Evolutionary conservation across 495 filamentous ascomycete genomes (phyloP).

Genomic region (Sporormia fimetaria): DNA sequence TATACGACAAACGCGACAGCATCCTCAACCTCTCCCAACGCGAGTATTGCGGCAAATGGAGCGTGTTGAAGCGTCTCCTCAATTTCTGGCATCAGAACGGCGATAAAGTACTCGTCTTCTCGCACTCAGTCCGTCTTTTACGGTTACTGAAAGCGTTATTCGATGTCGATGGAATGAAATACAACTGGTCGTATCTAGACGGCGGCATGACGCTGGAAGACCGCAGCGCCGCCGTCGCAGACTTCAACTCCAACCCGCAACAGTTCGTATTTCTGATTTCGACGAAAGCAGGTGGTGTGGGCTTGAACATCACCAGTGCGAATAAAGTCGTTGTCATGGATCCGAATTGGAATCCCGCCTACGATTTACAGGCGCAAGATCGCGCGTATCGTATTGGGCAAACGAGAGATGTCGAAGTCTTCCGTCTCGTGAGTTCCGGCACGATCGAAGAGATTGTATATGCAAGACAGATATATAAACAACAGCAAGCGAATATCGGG

Average conservation of each 20-base stretch:
- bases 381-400: conserved; percentile 95
- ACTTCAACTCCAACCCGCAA: conserved; percentile 79
- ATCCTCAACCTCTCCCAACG: conserved; percentile 76
- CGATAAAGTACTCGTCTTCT: conserved; percentile 91
- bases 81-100: conserved; percentile 80
- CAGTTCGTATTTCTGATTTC: conserved; percentile 96
- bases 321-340: conserved; percentile 98
- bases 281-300: conserved; percentile 80
- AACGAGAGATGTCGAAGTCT: conserved; percentile 86
- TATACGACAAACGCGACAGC: conserved; percentile 65
- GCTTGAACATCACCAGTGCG: conserved; percentile 90
- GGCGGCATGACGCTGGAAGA: conserved; percentile 81
- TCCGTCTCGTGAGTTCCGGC: conserved; percentile 81
- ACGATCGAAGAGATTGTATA: conserved; percentile 98
- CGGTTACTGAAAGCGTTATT: conserved; percentile 82
- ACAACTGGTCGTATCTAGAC: conserved; percentile 85
- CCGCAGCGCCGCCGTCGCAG: conserved; percentile 62
- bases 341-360: conserved; percentile 93
- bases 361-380: conserved; percentile 92
- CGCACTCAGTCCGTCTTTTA: conserved; percentile 73
- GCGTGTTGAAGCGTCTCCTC: conserved; percentile 74
- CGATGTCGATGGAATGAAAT: conserved; percentile 59
- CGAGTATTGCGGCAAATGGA: conserved; percentile 97
- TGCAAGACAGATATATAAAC: conserved; percentile 95
- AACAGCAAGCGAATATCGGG: conserved; percentile 95